These are phyloP conservation scores for Vaccinium darrowii DNA, from an alignment of 148 eudicot genomes.

Conservation along the genomic window DNA sequence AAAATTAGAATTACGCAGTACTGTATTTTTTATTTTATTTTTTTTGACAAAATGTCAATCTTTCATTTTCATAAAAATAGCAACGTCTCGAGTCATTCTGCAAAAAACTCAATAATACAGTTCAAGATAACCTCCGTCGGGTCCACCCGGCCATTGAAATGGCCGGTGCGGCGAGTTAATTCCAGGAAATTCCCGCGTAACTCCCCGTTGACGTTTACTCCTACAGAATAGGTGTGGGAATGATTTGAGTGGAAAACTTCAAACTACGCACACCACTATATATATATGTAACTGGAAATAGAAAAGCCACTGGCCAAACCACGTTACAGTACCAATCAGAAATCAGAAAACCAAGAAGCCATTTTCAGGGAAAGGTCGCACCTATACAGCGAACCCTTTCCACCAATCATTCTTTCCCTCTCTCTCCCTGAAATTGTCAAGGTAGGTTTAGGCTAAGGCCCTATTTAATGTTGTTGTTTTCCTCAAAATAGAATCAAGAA, in stretches of 20 bases:
- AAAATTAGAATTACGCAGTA: too few relatives aligned
- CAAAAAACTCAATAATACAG: too few relatives aligned
- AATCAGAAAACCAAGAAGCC: neutral
- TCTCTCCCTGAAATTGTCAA: neutral
- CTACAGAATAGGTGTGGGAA: neutral
- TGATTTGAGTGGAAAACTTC: neutral
- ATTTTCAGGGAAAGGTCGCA: neutral
- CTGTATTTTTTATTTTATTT: too few relatives aligned
- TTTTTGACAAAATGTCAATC: too few relatives aligned
- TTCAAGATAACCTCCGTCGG: too few relatives aligned
- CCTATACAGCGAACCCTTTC: too few relatives aligned
- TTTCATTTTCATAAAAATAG: too few relatives aligned
- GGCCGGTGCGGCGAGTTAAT: too few relatives aligned
- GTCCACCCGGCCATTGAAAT: too few relatives aligned
- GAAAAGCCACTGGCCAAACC: neutral
- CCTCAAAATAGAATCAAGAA: neutral
- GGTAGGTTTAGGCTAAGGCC: neutral
- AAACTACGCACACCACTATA: neutral
- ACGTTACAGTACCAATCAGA: neutral
- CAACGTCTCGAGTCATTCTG: too few relatives aligned
- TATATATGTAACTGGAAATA: neutral
- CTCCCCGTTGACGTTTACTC: constrained; percentile 1
- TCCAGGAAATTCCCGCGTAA: neutral
- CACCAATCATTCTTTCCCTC: neutral
- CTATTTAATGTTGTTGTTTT: neutral